These are phyloP conservation scores for Pseudogymnoascus pannorum DNA, from an alignment of 2,329 filamentous ascomycete genomes.

Conservation along the genomic window DNA sequence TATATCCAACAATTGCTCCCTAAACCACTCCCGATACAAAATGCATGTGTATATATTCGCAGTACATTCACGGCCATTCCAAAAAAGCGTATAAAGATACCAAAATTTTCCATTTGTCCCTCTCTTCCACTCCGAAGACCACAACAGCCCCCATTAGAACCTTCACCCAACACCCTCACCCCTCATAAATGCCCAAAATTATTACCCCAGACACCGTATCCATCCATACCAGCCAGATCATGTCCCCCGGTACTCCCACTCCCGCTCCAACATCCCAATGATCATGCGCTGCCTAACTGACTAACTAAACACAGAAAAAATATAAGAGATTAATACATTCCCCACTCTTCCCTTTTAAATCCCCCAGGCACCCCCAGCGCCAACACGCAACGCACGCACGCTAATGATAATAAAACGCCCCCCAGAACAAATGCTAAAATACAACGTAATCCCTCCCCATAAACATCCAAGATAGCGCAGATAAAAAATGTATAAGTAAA, in stretches of 20 bases:
- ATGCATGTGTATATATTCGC: not conserved
- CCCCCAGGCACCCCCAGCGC: not conserved
- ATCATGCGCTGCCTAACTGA: not conserved
- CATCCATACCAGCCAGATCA: constrained; percentile 1
- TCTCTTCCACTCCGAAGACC: not conserved
- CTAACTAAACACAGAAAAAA: not conserved
- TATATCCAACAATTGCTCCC: constrained; percentile 1
- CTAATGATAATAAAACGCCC: constrained; percentile 6
- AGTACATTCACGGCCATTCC: constrained; percentile 2
- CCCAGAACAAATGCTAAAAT: not conserved
- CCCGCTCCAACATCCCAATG: not conserved
- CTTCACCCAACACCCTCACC: not conserved
- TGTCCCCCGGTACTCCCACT: not conserved
- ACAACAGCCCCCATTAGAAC: too few species aligned
- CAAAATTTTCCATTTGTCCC: not conserved
- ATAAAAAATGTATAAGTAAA: constrained; percentile 6
- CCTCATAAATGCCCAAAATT: not conserved
- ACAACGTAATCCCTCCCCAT: not conserved
- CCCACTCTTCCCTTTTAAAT: too few species aligned
- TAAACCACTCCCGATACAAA: not conserved
- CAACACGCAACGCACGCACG: not conserved
- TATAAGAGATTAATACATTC: not conserved
- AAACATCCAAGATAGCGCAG: not conserved
- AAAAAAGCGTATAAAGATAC: not conserved
- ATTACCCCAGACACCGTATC: not conserved